Conservation (phyloP, 164 flowering plant species). For the Tinospora cordifolia region DNA sequence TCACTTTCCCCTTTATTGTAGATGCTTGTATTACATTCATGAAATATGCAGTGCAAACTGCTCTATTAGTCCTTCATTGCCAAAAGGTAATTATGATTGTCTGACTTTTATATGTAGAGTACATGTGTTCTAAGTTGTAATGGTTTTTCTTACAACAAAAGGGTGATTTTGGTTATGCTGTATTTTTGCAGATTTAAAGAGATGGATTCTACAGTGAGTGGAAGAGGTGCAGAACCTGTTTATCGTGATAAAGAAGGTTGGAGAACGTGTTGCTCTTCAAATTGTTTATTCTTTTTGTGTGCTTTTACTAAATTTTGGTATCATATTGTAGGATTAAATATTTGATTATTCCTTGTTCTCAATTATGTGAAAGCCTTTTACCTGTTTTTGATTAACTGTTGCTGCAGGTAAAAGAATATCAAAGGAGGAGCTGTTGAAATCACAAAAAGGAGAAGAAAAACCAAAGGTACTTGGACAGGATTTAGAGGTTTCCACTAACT, state of each 20-base stretch:
- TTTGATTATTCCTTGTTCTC: background rate
- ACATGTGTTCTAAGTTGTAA: background rate
- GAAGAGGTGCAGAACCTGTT: constrained; percentile 64
- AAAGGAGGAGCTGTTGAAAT: constrained; percentile 61
- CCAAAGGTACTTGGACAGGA: constrained; percentile 61
- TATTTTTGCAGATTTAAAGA: constrained; percentile 43
- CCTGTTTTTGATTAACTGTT: background rate
- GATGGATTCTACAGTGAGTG: constrained; percentile 74
- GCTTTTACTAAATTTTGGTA: background rate
- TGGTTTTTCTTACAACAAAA: background rate
- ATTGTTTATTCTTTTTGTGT: background rate
- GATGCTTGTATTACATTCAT: too few relatives aligned
- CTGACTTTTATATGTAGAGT: background rate
- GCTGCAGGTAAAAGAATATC: constrained; percentile 66
- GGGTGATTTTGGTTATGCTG: background rate
- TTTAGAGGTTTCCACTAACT: background rate
- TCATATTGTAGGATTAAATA: background rate
- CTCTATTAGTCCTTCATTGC: too few relatives aligned
- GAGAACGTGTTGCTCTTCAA: background rate
- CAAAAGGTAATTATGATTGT: background rate
- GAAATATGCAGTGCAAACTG: too few relatives aligned
- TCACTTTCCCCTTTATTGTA: too few relatives aligned
- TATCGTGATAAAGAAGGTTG: constrained; percentile 77
- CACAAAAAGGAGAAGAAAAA: constrained; percentile 62
- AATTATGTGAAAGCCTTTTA: background rate